phyloP scores from a whole-genome alignment of 805 yeast species.

The Kazachstania bromeliacearum region DNA sequence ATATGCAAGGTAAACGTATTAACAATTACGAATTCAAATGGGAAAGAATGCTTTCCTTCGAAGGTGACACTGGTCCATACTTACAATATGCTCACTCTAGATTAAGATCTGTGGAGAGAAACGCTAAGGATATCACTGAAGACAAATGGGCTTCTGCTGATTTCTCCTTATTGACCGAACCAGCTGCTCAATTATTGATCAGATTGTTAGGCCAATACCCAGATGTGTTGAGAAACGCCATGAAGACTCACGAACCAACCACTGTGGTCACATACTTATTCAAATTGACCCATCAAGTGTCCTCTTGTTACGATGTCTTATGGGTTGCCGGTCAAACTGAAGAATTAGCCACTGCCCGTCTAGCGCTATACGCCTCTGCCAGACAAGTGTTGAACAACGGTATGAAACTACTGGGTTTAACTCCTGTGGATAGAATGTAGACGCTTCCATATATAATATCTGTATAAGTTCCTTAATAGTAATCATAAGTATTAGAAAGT shows the following conservation, averaged over 20 bases:
- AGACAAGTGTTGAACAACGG: conserved; percentile 85
- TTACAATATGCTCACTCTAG: conserved; percentile 97
- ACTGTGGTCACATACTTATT: conserved; percentile 88
- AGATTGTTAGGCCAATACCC: conserved; percentile 84
- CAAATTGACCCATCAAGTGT: conserved; percentile 87
- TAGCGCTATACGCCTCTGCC: conserved; percentile 83
- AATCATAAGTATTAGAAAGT: too few species aligned
- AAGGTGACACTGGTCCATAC: conserved; percentile 99
- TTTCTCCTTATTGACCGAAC: conserved; percentile 54
- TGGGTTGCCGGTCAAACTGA: conserved; percentile 95
- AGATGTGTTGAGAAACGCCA: conserved; percentile 74
- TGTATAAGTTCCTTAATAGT: too few species aligned
- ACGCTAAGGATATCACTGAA: conserved; percentile 41
- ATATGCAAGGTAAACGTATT: conserved; percentile 93
- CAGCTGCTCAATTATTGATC: conserved; percentile 57
- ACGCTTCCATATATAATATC: too few species aligned
- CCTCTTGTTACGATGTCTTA: conserved; percentile 90
- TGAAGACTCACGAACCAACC: conserved; percentile 81
- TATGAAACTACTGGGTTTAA: conserved; percentile 78
- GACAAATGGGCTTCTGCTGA: conserved; percentile 40
- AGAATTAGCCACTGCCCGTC: conserved; percentile 78
- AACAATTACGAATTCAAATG: conserved; percentile 93
- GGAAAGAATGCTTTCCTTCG: conserved; percentile 96
- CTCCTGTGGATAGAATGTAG: conserved; percentile 98
- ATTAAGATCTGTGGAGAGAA: conserved; percentile 85